Percentiles rank a stretch among this genome's conserved stretches.
phyloP scores from a whole-genome alignment of 305 asterid genomes.

The Fraxinus platypoda region DNA sequence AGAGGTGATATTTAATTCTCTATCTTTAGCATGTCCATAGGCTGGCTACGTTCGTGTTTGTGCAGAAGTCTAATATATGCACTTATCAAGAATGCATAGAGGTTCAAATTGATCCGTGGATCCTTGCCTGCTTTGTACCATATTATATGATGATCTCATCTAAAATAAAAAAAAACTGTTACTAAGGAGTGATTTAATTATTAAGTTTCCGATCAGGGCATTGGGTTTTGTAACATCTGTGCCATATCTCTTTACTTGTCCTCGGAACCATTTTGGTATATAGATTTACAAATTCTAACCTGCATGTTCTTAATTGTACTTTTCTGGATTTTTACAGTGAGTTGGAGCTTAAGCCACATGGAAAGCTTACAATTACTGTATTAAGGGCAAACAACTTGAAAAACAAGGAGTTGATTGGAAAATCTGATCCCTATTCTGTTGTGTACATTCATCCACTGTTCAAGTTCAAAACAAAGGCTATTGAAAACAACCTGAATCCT shows the following conservation, averaged over 20 bases:
- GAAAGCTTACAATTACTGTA: constrained; percentile 65
- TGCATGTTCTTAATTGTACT: constrained; percentile 1
- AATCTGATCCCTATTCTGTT: constrained; percentile 89
- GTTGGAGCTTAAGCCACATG: constrained; percentile 97
- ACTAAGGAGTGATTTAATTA: neutral
- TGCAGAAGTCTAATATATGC: neutral
- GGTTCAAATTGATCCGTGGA: neutral
- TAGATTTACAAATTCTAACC: neutral
- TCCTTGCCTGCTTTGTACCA: neutral
- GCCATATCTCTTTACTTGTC: neutral
- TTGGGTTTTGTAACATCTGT: neutral
- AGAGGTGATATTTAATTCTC: neutral
- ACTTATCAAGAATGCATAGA: neutral
- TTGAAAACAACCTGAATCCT: constrained; percentile 93
- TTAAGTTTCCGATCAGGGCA: neutral
- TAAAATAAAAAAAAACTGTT: neutral
- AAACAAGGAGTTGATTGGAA: constrained; percentile 92
- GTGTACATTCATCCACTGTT: constrained; percentile 75
- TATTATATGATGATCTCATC: neutral
- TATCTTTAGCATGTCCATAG: neutral
- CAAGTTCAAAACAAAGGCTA: constrained; percentile 84
- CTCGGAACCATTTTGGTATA: neutral
- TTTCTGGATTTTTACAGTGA: constrained; percentile 54
- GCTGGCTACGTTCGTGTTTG: neutral
- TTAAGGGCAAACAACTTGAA: constrained; percentile 71